A percentile compares a stretch with the other conserved stretches of the same genome.
phyloP scores from a whole-genome alignment of 1,284 basidiomycete species.

The Porphyrellus sp. region DNA sequence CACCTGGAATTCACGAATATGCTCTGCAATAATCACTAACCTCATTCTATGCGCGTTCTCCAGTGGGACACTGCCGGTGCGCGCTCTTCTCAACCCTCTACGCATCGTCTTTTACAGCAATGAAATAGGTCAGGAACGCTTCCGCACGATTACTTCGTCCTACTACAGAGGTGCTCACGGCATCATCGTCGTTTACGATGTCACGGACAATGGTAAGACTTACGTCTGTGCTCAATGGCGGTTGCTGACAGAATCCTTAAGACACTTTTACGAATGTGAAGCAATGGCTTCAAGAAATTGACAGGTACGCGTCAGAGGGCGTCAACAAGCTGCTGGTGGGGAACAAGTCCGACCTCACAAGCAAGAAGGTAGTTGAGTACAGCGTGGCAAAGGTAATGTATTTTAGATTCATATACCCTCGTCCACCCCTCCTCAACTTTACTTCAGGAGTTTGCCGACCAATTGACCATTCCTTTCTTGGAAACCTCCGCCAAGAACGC shows the following conservation, averaged over 20 bases:
- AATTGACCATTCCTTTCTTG: conserved; percentile 93
- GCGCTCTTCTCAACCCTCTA: neutral
- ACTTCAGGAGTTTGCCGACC: conserved; percentile 88
- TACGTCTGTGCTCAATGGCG: neutral
- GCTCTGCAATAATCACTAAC: conserved; percentile 11
- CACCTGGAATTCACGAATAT: neutral
- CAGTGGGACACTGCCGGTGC: conserved; percentile 93
- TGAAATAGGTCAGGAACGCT: conserved; percentile 82
- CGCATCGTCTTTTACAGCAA: neutral
- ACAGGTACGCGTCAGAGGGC: conserved; percentile 97
- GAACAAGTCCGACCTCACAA: conserved; percentile 96
- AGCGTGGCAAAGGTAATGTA: conserved; percentile 84
- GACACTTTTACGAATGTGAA: conserved; percentile 99
- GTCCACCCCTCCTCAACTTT: conserved; percentile 8
- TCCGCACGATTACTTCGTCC: conserved; percentile 95
- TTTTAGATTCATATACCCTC: neutral
- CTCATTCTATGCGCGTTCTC: conserved; percentile 12
- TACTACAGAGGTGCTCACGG: conserved; percentile 97
- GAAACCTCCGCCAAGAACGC: conserved; percentile 99
- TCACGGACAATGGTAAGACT: conserved; percentile 87
- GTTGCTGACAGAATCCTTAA: conserved; percentile 32
- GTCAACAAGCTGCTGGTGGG: conserved; percentile 98
- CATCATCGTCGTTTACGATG: conserved; percentile 99
- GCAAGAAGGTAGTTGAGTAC: conserved; percentile 99
- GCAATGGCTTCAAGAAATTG: conserved; percentile 99